phyloP scores from a whole-genome alignment of 1,284 basidiomycete genomes.

The Microbotryum scabiosae region DNA sequence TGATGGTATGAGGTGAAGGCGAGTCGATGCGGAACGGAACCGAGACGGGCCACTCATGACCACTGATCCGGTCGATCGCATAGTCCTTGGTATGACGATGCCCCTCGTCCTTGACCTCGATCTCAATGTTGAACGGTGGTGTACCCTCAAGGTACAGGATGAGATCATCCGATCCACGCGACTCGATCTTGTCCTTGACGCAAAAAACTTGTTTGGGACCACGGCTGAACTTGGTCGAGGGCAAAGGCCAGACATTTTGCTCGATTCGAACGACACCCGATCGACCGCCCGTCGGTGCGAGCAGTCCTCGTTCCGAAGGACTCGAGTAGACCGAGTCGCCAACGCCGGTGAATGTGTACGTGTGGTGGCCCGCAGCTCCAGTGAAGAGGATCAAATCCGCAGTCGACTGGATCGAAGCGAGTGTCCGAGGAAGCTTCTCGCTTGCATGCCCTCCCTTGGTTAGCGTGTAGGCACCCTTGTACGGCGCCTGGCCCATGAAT shows the following conservation, averaged over 20 bases:
- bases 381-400: slow-evolving; percentile 53
- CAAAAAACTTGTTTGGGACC: slow-evolving; percentile 63
- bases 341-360: slow-evolving; percentile 79
- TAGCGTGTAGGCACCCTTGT: slow-evolving; percentile 27
- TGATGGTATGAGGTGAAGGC: slow-evolving; percentile 69
- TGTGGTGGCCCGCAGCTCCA: slow-evolving; percentile 65
- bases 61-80: slow-evolving; percentile 50
- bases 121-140: slow-evolving; percentile 73
- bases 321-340: slow-evolving; percentile 71
- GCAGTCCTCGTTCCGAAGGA: slow-evolving; percentile 44
- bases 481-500: slow-evolving; percentile 42
- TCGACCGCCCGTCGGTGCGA: slow-evolving; percentile 42
- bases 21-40: slow-evolving; percentile 66
- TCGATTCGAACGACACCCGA: slow-evolving; percentile 50
- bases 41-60: slow-evolving; percentile 64
- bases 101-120: slow-evolving; percentile 66
- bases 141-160: slow-evolving; percentile 61
- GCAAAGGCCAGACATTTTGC: slow-evolving; percentile 69
- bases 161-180: slow-evolving; percentile 47
- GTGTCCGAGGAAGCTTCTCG: slow-evolving; percentile 6
- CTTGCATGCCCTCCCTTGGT: slow-evolving; percentile 22
- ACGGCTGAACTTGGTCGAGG: slow-evolving; percentile 65
- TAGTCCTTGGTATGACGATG: slow-evolving; percentile 52
- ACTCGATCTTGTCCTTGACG: slow-evolving; percentile 57
- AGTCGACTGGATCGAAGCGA: slow-evolving; percentile 29